Evolutionary conservation across 1,284 basidiomycete species (phyloP).

Genomic region (Papiliotrema flavescens): DNA sequence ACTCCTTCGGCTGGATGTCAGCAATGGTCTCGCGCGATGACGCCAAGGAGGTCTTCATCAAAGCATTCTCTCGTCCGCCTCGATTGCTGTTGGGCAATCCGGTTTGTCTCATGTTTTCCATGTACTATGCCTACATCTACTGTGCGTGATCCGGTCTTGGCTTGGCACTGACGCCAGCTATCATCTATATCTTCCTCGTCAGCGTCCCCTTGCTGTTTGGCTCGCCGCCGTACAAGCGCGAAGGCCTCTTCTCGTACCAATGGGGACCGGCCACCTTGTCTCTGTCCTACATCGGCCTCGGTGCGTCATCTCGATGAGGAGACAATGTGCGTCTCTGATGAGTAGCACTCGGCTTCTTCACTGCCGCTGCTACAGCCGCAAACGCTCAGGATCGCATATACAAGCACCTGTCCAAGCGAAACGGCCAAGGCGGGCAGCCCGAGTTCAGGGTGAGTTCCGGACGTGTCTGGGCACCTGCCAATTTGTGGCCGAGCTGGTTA

Average conservation of each 20-base stretch:
- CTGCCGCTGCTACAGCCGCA: conserved; percentile 44
- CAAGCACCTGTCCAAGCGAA: conserved; percentile 27
- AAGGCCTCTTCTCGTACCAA: conserved; percentile 46
- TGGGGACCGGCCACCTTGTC: conserved; percentile 47
- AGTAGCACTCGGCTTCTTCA: conserved; percentile 48
- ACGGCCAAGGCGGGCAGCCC: conserved; percentile 40
- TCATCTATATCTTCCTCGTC: conserved; percentile 51
- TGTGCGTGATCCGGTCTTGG: conserved; percentile 26
- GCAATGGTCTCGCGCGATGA: conserved; percentile 35
- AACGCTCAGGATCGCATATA: conserved; percentile 50
- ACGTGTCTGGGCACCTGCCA: background rate
- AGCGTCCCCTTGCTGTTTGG: conserved; percentile 50
- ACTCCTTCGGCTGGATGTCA: conserved; percentile 35
- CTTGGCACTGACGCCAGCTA: conserved; percentile 17
- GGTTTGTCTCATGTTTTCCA: conserved; percentile 47
- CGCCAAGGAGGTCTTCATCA: conserved; percentile 25
- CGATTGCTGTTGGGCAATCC: conserved; percentile 47
- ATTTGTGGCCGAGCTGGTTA: background rate
- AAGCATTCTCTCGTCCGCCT: conserved; percentile 48
- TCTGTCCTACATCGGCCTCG: conserved; percentile 49
- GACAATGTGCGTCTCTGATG: background rate
- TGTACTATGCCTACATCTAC: conserved; percentile 53
- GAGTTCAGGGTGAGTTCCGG: conserved; percentile 44
- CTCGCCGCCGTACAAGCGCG: conserved; percentile 34
- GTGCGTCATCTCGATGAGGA: conserved; percentile 9